Base-by-base conservation (phyloP, 164 flowering plant genomes). In the Tinospora cordifolia region DNA sequence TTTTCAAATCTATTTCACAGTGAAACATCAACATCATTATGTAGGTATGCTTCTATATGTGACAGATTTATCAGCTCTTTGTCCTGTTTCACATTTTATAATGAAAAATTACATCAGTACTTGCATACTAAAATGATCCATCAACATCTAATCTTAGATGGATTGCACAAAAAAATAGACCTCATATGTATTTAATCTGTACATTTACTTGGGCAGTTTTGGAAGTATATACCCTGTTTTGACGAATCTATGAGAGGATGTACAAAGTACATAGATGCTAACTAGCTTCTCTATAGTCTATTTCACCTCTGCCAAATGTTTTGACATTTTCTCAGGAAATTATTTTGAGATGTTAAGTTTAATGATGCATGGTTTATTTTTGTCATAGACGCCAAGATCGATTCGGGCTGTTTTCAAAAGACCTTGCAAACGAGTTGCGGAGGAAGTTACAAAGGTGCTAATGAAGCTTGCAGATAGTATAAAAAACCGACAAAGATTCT, bases 391-490 rank as follows among this genome's bases (percentile, higher is more conserved):
- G 22, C 93, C 96, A 49, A 57, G 72, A 59, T 83, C 84, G 0
- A 84, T 90, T 27, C 85, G 95, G 25, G 81, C 80, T 0, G 78
- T 90, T 2, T 94, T 94, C 86, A 84, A 81, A 64, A 87, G 84
- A 21, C 92, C 96, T 8, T 92, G 91, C 79, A 71, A 71, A 19
- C 77, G 87, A 24, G 78, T 94, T 0, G 86, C 97, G 0, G 72
- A 70, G 44, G 95, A 92, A 82, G 88, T 92, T 24, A 77, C 90
- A 36, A 84, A 85, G 74, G 95, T 78, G 2, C 82, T 92, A 1
- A 68, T 63, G 75, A 92, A 89, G 74, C 91, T 94, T 0, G 90
- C 88, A 13, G 65, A 79, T 15, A 84, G 98, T 82, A 83, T 90
- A 21, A 82, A 80, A 66, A 77, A 54, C 22, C 87, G 83, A 6